Evolutionary conservation across 345 rosid species (phyloP).

Genomic region (Triadica sebifera): DNA sequence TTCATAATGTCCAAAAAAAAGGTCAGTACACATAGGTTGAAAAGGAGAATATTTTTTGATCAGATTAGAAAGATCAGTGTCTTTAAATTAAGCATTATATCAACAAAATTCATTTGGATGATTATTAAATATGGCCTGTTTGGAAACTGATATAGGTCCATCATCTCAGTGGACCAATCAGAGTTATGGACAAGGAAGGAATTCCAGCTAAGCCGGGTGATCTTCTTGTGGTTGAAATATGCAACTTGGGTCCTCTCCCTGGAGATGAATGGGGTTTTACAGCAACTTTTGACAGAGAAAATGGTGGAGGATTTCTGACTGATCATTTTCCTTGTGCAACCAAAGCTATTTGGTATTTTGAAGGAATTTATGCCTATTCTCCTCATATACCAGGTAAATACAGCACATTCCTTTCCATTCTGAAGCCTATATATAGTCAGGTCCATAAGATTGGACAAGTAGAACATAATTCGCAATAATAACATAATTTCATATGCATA

Average conservation of each 20-base stretch:
- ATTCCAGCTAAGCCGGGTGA: slow-evolving; percentile 73
- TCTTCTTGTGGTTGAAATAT: slow-evolving; percentile 77
- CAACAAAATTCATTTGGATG: slow-evolving; percentile 1
- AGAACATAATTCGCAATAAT: background rate
- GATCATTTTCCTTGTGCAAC: slow-evolving; percentile 89
- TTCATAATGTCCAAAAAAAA: no score
- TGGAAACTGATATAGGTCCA: slow-evolving; percentile 60
- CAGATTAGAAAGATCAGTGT: background rate
- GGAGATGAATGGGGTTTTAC: slow-evolving; percentile 94
- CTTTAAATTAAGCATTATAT: background rate
- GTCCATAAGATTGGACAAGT: background rate
- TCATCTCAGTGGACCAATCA: slow-evolving; percentile 76
- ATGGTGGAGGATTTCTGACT: slow-evolving; percentile 84
- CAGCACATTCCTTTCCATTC: background rate
- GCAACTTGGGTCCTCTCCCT: slow-evolving; percentile 82
- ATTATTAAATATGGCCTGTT: background rate
- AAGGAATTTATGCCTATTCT: slow-evolving; percentile 87
- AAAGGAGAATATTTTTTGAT: no score
- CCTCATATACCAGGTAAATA: slow-evolving; percentile 75
- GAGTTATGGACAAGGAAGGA: slow-evolving; percentile 61
- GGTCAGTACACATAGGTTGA: no score
- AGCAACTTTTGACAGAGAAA: slow-evolving; percentile 76
- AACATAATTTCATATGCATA: slow-evolving; percentile 10
- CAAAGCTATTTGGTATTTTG: slow-evolving; percentile 93
- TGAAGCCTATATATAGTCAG: background rate